phyloP scores from a whole-genome alignment of 2,329 filamentous ascomycete species.

The Aureobasidium subglaciale region DNA sequence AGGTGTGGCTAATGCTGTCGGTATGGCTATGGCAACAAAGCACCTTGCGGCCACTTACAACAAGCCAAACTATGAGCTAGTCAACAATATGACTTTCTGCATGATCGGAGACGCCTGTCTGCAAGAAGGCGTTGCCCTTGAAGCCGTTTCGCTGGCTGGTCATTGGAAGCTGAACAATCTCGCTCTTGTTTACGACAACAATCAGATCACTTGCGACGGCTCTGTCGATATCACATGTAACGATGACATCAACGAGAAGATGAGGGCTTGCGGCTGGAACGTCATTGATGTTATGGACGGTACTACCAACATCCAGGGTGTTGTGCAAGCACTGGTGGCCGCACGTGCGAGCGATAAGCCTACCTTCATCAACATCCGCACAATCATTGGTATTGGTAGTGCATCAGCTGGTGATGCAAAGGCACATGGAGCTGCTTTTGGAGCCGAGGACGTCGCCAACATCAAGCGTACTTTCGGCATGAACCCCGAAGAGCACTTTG shows the following conservation, averaged over 20 bases:
- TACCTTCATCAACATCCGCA: slow-evolving; percentile 51
- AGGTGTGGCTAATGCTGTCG: slow-evolving; percentile 53
- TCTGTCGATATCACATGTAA: slow-evolving; percentile 46
- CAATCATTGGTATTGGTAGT: slow-evolving; percentile 49
- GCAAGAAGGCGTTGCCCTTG: slow-evolving; percentile 52
- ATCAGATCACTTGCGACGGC: slow-evolving; percentile 53
- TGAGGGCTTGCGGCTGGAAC: slow-evolving; percentile 49
- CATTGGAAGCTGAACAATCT: slow-evolving; percentile 51
- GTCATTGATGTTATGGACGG: slow-evolving; percentile 51
- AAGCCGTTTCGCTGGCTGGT: slow-evolving; percentile 51
- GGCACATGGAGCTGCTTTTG: slow-evolving; percentile 54
- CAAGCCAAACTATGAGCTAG: slow-evolving; percentile 39
- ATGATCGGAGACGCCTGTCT: slow-evolving; percentile 54
- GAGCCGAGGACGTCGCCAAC: slow-evolving; percentile 46
- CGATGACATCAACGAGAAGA: slow-evolving; percentile 52
- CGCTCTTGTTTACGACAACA: slow-evolving; percentile 53
- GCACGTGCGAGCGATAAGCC: slow-evolving; percentile 38
- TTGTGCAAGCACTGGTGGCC: slow-evolving; percentile 41
- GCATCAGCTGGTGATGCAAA: slow-evolving; percentile 44
- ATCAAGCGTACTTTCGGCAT: slow-evolving; percentile 48
- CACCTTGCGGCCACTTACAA: slow-evolving; percentile 51
- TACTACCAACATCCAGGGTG: slow-evolving; percentile 43
- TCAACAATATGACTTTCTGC: slow-evolving; percentile 49
- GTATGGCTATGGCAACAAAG: slow-evolving; percentile 53
- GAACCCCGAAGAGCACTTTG: slow-evolving; percentile 36